These are phyloP conservation scores for Saturnispora gosingensis DNA, from an alignment of 805 yeast species.

Conservation along the genomic window DNA sequence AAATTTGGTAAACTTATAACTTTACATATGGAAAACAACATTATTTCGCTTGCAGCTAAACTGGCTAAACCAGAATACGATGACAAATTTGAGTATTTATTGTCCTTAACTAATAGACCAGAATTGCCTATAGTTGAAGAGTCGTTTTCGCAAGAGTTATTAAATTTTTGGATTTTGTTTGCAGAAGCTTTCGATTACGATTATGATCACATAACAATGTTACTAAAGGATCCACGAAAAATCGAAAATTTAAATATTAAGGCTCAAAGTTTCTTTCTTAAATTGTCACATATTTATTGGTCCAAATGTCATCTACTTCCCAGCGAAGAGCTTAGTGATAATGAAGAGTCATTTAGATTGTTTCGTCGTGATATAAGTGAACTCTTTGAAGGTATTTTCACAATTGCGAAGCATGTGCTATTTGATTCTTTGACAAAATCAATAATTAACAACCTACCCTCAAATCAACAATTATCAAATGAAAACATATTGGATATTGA, in stretches of 20 bases:
- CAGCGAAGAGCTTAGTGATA: conserved; percentile 28
- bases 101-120: conserved; percentile 47
- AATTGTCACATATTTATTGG: conserved; percentile 59
- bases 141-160: conserved; percentile 41
- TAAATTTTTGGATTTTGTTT: conserved; percentile 62
- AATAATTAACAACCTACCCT: conserved; percentile 23
- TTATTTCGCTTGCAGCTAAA: conserved; percentile 32
- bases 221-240: conserved; percentile 28
- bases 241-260: conserved; percentile 24
- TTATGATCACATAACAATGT: conserved; percentile 27
- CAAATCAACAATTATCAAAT: conserved; percentile 14
- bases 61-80: conserved; percentile 30
- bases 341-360: conserved; percentile 47
- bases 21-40: conserved; percentile 38
- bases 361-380: conserved; percentile 74
- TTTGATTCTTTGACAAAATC: conserved; percentile 35
- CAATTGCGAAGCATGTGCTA: conserved; percentile 48
- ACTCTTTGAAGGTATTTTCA: conserved; percentile 60
- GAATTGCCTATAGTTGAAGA: conserved; percentile 55
- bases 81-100: conserved; percentile 37
- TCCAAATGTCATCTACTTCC: conserved; percentile 41
- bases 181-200: conserved; percentile 49
- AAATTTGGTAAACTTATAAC: conserved; percentile 38
- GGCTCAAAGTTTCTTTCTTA: conserved; percentile 34
- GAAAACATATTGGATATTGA: conserved; percentile 36